Conservation (phyloP, 441 rosid genomes). For the Erodium chrysanthum region DNA sequence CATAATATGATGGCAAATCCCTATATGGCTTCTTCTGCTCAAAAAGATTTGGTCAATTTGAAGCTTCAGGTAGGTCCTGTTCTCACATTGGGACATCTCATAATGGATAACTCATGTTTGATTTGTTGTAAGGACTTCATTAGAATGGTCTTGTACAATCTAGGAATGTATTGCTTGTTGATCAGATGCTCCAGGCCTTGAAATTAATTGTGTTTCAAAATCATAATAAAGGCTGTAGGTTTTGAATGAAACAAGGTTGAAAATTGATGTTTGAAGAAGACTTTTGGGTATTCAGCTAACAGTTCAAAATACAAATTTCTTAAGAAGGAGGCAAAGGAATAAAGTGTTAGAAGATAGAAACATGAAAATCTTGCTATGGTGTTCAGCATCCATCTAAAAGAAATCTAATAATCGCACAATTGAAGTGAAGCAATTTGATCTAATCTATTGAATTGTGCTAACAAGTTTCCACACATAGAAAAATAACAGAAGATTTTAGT, state of each 20-base stretch:
- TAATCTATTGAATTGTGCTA: background rate
- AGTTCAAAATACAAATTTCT: background rate
- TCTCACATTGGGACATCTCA: slow-evolving; percentile 15
- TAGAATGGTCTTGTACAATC: background rate
- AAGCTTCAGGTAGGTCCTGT: slow-evolving; percentile 72
- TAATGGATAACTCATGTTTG: slow-evolving; percentile 12
- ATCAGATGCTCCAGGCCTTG: background rate
- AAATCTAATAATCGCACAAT: background rate
- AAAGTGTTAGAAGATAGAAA: background rate
- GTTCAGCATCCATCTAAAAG: background rate
- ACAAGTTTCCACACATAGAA: background rate
- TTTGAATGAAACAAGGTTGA: background rate
- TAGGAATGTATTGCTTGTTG: background rate
- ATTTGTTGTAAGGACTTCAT: background rate
- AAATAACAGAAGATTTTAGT: no score
- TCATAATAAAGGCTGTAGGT: background rate
- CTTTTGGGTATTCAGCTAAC: background rate
- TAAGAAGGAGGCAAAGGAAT: background rate
- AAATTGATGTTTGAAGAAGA: slow-evolving; percentile 2
- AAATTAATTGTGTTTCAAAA: background rate
- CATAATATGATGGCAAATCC: slow-evolving; percentile 56
- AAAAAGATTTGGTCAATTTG: slow-evolving; percentile 68
- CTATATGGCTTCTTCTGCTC: slow-evolving; percentile 38
- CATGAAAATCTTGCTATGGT: background rate
- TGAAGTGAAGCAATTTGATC: background rate